Evolutionary conservation across 129 eudicot species (phyloP).

Genomic region (Apium graveolens): DNA sequence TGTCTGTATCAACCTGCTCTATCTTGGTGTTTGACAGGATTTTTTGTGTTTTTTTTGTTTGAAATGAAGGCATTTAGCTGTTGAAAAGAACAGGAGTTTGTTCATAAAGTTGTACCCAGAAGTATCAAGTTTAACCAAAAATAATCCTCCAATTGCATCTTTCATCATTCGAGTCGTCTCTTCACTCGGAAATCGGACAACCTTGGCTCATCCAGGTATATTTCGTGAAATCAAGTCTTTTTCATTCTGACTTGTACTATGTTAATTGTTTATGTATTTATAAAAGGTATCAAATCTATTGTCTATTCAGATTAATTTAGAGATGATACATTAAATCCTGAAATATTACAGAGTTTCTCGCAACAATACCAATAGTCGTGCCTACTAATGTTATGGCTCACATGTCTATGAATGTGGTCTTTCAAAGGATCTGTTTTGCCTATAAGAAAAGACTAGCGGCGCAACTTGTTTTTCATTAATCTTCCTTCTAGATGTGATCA

Average conservation of each 20-base stretch:
- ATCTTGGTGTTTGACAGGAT: not conserved
- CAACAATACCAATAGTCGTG: too few relatives aligned
- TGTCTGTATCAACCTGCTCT: not conserved
- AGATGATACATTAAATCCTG: too few relatives aligned
- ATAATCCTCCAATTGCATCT: conserved; percentile 83
- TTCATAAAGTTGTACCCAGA: conserved; percentile 70
- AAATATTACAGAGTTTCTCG: too few relatives aligned
- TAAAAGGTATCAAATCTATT: too few relatives aligned
- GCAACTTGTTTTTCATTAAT: too few relatives aligned
- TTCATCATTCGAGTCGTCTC: conserved; percentile 68
- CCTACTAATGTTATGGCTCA: too few relatives aligned
- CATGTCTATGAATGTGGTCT: too few relatives aligned
- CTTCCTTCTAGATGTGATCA: too few relatives aligned
- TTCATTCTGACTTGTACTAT: not conserved
- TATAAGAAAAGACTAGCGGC: too few relatives aligned
- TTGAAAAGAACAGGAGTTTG: conserved; percentile 76
- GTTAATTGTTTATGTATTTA: not conserved
- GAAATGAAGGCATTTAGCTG: conserved; percentile 64
- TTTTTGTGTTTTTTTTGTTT: not conserved
- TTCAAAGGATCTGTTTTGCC: too few relatives aligned
- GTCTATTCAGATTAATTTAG: too few relatives aligned
- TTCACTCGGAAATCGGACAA: conserved; percentile 62
- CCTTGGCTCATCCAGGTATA: conserved; percentile 87
- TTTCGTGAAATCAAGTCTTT: not conserved
- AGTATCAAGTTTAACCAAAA: conserved; percentile 55